Evolutionary conservation across 2,329 filamentous ascomycete genomes (phyloP), one percentile per base, ranked within the genome.

Genomic region (Xylaria sp.): DNA sequence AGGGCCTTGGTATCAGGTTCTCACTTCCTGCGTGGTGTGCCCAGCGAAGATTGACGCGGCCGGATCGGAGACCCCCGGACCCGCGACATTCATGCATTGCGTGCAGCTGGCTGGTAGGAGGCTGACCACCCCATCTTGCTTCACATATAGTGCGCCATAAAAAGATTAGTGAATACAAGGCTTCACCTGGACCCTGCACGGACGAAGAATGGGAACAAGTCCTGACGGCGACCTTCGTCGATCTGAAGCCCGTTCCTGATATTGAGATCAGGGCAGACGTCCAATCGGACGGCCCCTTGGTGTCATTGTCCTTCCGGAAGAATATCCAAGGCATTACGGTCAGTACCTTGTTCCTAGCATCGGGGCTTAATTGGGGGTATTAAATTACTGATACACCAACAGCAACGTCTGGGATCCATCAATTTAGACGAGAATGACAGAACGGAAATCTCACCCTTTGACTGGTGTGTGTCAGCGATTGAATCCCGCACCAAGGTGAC

Each of bases 351-450:
- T 66, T 64, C 55, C 50, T 25, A n/a, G 10, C 20, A 28, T 50
- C 39, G 55, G 61, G 58, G 13, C 51, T 59, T 39, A 65, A 39
- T 65, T 48, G 18, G 50, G 25, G 48, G 57, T 60, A 55, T 72
- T 62, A n/a, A n/a, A 25, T 59, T 23, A 62, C 50, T 69, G 41
- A 56, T 48, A 72, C 39, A 60, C 48, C 52, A 55, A 63, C 72
- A 92, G 89, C 89, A 92, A 90, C 88, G 85, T 34, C 85, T 94
- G n/a, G 92, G 92, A 41, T 81, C 86, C 25, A 85, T 94, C 69
- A 82, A 84, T 4, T 81, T 94, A 2, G 80, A 82, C 46, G 82
- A 85, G 50, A 83, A 85, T 41, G 85, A 87, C 52, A 86, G 89
- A 69, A 71, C 73, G 9, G 86, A 87, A 70, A 85, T 93, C 70